These are phyloP conservation scores for Rhodofomes roseus DNA, from an alignment of 1,284 basidiomycete genomes.

Conservation along the genomic window DNA sequence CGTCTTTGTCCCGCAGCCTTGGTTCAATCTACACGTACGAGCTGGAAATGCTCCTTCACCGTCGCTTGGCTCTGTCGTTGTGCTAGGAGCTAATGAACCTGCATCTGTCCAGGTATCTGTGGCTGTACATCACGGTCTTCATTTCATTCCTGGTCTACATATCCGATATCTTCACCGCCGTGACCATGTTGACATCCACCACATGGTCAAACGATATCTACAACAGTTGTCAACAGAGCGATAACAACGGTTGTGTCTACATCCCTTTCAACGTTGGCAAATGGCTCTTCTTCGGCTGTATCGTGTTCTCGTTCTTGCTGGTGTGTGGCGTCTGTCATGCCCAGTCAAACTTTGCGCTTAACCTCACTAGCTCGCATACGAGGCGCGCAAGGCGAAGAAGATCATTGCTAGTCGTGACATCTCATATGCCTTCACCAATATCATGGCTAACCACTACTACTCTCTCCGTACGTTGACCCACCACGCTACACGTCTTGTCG, in stretches of 20 bases:
- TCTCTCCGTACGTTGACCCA: constrained; percentile 69
- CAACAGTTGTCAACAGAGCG: constrained; percentile 56
- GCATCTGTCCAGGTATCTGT: constrained; percentile 66
- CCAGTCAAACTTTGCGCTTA: constrained; percentile 2
- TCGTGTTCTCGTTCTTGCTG: constrained; percentile 94
- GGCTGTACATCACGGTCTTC: constrained; percentile 88
- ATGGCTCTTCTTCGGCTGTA: constrained; percentile 97
- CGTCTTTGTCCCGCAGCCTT: neutral
- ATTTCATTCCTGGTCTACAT: constrained; percentile 96
- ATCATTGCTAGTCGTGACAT: constrained; percentile 96
- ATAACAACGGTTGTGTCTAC: constrained; percentile 67
- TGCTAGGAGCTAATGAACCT: neutral
- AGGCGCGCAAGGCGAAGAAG: constrained; percentile 87
- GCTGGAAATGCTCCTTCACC: neutral
- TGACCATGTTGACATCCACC: constrained; percentile 92
- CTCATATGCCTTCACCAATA: constrained; percentile 94
- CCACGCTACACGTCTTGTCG: neutral
- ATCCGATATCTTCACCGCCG: constrained; percentile 96
- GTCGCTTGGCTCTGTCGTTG: neutral
- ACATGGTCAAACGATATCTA: constrained; percentile 92
- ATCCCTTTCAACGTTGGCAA: constrained; percentile 89
- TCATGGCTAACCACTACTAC: constrained; percentile 96
- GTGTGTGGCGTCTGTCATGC: constrained; percentile 39
- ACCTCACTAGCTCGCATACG: constrained; percentile 72
- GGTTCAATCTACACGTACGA: neutral